These are phyloP conservation scores for Moesziomyces globuligerus DNA, from an alignment of 1,284 basidiomycete genomes.

Conservation along the genomic window DNA sequence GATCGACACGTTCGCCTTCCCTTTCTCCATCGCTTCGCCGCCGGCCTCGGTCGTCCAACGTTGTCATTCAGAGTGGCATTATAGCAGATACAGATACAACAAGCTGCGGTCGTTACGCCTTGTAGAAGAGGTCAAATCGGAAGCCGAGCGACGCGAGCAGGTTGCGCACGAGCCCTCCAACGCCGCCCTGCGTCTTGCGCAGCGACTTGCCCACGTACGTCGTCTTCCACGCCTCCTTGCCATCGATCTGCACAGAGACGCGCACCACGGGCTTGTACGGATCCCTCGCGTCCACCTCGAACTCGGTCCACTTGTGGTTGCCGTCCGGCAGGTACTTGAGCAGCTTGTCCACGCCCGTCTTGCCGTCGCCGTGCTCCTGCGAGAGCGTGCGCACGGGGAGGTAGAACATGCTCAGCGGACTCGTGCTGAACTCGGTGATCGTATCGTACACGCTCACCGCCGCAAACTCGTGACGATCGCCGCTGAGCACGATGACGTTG, in stretches of 20 bases:
- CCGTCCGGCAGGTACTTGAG: constrained; percentile 71
- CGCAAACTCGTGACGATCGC: constrained; percentile 83
- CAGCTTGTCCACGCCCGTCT: constrained; percentile 74
- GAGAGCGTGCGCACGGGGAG: constrained; percentile 64
- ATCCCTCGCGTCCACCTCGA: constrained; percentile 79
- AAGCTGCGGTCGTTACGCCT: constrained; percentile 5
- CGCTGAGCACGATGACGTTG: constrained; percentile 74
- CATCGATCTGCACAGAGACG: constrained; percentile 73
- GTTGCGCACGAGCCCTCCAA: constrained; percentile 64
- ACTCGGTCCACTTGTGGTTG: constrained; percentile 71
- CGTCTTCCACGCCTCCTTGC: constrained; percentile 73
- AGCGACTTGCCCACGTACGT: constrained; percentile 64
- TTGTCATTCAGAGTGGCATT: no score
- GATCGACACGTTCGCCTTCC: no score
- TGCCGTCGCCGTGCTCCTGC: constrained; percentile 68
- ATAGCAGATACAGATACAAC: constrained; percentile 16
- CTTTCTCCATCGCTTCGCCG: no score
- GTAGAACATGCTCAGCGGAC: constrained; percentile 73
- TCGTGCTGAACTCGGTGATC: constrained; percentile 74
- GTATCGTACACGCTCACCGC: constrained; percentile 68
- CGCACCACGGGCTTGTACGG: constrained; percentile 72
- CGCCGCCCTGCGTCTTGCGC: constrained; percentile 47
- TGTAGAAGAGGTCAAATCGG: constrained; percentile 49
- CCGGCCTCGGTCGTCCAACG: no score
- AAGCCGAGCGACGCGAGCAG: constrained; percentile 65